phyloP scores from a whole-genome alignment of 306 rosid species.

The Gleditsia sinensis region DNA sequence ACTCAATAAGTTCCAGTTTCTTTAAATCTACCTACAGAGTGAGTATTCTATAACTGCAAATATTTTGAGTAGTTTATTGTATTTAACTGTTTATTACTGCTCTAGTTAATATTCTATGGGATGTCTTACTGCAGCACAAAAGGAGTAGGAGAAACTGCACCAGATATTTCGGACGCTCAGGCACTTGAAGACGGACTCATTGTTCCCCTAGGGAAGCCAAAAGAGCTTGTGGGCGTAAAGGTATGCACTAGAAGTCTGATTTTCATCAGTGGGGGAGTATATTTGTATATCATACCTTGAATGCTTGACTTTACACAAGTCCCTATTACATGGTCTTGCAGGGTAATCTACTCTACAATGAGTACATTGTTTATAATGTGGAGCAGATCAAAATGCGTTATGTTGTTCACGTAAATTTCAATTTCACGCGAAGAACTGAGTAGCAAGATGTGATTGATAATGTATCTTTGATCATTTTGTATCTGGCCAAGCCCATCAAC shows the following conservation, averaged over 20 bases:
- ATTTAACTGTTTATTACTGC: background rate
- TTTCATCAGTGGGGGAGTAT: slow-evolving; percentile 10
- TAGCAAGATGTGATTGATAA: background rate
- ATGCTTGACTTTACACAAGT: background rate
- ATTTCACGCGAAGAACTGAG: slow-evolving; percentile 45
- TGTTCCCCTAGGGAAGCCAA: slow-evolving; percentile 78
- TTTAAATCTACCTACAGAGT: background rate
- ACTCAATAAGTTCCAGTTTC: background rate
- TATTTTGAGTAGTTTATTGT: background rate
- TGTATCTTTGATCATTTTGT: slow-evolving; percentile 24
- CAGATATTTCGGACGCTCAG: slow-evolving; percentile 66
- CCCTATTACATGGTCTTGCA: slow-evolving; percentile 41
- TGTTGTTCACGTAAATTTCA: slow-evolving; percentile 73
- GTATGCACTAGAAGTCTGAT: slow-evolving; percentile 33
- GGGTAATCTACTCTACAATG: slow-evolving; percentile 76
- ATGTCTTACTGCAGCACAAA: slow-evolving; percentile 66
- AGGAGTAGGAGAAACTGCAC: slow-evolving; percentile 84
- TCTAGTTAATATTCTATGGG: slow-evolving; percentile 25
- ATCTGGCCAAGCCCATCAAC: slow-evolving; percentile 12
- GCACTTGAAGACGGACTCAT: slow-evolving; percentile 65
- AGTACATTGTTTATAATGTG: slow-evolving; percentile 86
- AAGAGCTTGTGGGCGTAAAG: slow-evolving; percentile 31
- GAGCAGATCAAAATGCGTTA: slow-evolving; percentile 92
- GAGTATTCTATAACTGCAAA: background rate
- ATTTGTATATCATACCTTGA: background rate